Percentiles rank a stretch among this genome's conserved stretches.
Evolutionary conservation across 164 flowering plant genomes (phyloP).

Genomic region (Echeveria elegans): DNA sequence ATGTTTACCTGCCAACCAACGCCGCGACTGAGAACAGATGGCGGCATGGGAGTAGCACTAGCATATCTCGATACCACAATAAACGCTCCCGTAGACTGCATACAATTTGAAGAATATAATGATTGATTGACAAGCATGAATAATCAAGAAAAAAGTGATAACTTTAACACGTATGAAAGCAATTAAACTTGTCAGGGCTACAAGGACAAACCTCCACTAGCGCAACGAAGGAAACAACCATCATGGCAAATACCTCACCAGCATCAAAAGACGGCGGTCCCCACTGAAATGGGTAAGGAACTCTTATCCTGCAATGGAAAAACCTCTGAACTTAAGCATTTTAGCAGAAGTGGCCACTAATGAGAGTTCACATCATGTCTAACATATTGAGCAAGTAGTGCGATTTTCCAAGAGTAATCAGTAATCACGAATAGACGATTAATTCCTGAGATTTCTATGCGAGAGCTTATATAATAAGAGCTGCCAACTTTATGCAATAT

Average conservation of each 20-base stretch:
- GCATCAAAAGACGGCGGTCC: constrained; percentile 2
- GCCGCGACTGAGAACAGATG: constrained; percentile 76
- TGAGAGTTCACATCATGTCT: not conserved
- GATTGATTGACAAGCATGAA: no score
- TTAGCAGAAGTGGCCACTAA: not conserved
- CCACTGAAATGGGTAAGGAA: constrained; percentile 9
- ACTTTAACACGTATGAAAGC: not conserved
- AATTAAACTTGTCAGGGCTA: not conserved
- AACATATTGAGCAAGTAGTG: no score
- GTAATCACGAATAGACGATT: not conserved
- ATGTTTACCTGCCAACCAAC: constrained; percentile 76
- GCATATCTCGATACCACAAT: constrained; percentile 67
- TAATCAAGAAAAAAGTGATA: not conserved
- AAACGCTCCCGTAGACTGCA: constrained; percentile 72
- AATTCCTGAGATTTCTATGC: not conserved
- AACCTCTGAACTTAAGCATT: not conserved
- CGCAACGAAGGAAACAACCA: constrained; percentile 6
- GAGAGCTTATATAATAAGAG: not conserved
- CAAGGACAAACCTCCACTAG: constrained; percentile 6
- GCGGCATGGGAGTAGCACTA: constrained; percentile 67
- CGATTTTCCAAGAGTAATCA: not conserved
- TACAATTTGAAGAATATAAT: not conserved
- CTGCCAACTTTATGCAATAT: not conserved
- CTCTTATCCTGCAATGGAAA: constrained; percentile 7
- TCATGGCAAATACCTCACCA: constrained; percentile 6